Evolutionary conservation across 2,329 filamentous ascomycete genomes (phyloP).

Genomic region (Fusarium sterilihyphosum): DNA sequence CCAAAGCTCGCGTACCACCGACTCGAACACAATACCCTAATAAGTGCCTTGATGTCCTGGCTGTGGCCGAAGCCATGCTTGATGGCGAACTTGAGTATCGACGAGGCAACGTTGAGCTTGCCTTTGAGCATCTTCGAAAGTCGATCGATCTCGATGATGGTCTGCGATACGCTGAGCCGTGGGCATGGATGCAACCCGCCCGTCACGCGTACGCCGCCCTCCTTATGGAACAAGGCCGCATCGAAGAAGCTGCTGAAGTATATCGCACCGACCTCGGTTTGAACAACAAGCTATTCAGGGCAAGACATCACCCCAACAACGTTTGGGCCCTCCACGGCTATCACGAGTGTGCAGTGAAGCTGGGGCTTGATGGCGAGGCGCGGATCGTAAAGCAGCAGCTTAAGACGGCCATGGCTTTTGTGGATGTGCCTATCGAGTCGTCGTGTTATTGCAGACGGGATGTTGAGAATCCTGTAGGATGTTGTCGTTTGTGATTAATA

Average conservation of each 20-base stretch:
- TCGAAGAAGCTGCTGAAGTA: constrained; percentile 62
- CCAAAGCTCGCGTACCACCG: constrained; percentile 60
- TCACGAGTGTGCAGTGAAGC: constrained; percentile 70
- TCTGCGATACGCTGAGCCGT: constrained; percentile 76
- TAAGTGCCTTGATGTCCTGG: constrained; percentile 68
- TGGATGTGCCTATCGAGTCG: constrained; percentile 65
- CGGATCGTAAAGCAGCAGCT: constrained; percentile 55
- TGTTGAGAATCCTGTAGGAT: background rate
- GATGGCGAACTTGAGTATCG: constrained; percentile 78
- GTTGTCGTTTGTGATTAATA: constrained; percentile 7
- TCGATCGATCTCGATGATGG: constrained; percentile 67
- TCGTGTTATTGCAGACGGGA: constrained; percentile 42
- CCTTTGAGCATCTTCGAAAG: constrained; percentile 65
- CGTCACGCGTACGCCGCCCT: constrained; percentile 75
- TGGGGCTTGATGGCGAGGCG: constrained; percentile 55
- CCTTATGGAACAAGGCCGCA: constrained; percentile 69
- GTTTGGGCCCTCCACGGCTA: constrained; percentile 79
- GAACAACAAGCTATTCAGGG: constrained; percentile 66
- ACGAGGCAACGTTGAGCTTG: constrained; percentile 62
- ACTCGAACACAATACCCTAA: constrained; percentile 75
- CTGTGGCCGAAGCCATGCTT: constrained; percentile 71
- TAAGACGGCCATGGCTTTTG: constrained; percentile 61
- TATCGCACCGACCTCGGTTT: constrained; percentile 70
- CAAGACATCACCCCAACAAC: constrained; percentile 73
- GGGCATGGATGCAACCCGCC: constrained; percentile 80